A percentile compares a stretch with the other conserved stretches of the same genome.
Evolutionary conservation across 768 basidiomycete genomes (phyloP).

Genomic region (Auricularia sp.): DNA sequence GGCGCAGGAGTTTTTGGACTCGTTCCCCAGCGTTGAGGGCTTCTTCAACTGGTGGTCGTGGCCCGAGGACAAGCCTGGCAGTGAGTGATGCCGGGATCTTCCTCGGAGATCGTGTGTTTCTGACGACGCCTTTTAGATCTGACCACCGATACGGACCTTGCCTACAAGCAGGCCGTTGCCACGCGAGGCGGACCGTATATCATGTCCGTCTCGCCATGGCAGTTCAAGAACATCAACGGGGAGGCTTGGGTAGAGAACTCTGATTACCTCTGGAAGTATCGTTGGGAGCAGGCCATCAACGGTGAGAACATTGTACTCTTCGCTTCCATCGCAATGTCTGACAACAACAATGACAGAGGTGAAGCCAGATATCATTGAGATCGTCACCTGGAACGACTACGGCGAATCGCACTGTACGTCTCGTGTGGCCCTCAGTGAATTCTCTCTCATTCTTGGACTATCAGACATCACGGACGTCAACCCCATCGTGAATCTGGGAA

Average conservation of each 20-base stretch:
- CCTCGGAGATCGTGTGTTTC: neutral
- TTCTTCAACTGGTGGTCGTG: slow-evolving; percentile 5
- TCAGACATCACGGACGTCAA: neutral
- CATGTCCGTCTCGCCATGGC: slow-evolving; percentile 8
- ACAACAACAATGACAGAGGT: neutral
- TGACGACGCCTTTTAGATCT: neutral
- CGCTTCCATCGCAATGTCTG: no score
- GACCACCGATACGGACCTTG: slow-evolving; percentile 4
- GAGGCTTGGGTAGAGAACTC: slow-evolving; percentile 4
- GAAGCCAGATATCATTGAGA: slow-evolving; percentile 6
- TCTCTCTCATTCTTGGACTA: neutral
- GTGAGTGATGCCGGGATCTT: neutral
- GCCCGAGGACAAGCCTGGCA: neutral
- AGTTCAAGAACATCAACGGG: slow-evolving; percentile 7
- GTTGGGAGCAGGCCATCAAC: slow-evolving; percentile 5
- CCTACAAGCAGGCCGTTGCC: neutral
- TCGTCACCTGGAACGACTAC: slow-evolving; percentile 4
- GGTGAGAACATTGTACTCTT: neutral
- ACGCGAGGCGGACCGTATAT: slow-evolving; percentile 6
- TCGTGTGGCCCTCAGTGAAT: neutral
- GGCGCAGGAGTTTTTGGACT: neutral
- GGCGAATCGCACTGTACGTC: slow-evolving; percentile 5
- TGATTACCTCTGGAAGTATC: slow-evolving; percentile 6
- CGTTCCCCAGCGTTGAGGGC: slow-evolving; percentile 3
- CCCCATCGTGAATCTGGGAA: slow-evolving; percentile 2